phyloP scores from a whole-genome alignment of 192 early-diverging fungal species.

The Coemansia guatemalensis region DNA sequence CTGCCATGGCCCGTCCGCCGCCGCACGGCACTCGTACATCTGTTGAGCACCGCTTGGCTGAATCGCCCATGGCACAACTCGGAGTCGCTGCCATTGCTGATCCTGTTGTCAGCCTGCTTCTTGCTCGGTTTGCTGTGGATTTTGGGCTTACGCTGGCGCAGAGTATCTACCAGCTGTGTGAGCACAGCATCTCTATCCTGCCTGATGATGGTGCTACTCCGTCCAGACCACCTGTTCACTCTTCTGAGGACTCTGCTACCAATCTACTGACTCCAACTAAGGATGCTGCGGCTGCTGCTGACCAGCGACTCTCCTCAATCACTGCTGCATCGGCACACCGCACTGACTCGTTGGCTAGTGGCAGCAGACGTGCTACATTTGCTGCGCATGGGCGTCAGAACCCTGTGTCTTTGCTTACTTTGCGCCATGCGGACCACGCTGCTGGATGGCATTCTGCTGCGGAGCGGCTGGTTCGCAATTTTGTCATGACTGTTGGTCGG shows the following conservation, averaged over 20 bases:
- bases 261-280: constrained; percentile 13
- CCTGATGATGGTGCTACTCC: constrained; percentile 12
- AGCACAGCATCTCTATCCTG: constrained; percentile 40
- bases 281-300: constrained; percentile 1
- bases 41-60: constrained; percentile 13
- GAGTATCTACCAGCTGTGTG: constrained; percentile 54
- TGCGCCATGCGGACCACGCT: constrained; percentile 17
- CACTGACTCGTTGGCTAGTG: constrained; percentile 45
- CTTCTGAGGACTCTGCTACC: constrained; percentile 22
- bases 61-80: constrained; percentile 26
- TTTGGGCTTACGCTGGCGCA: constrained; percentile 52
- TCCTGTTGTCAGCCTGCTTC: constrained; percentile 43
- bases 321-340: constrained; percentile 21
- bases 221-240: constrained; percentile 7
- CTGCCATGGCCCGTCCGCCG: constrained; percentile 19
- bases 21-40: constrained; percentile 20
- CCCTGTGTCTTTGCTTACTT: constrained; percentile 7
- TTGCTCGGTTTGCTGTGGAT: constrained; percentile 45
- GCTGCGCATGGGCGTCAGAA: constrained; percentile 2
- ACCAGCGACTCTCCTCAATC: constrained; percentile 24
- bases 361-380: constrained; percentile 18
- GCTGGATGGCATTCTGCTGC: constrained; percentile 44
- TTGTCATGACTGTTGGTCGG: constrained; percentile 50
- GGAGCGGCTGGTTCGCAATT: constrained; percentile 33
- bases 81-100: constrained; percentile 35